Base-by-base conservation (phyloP, 305 asterid genomes). In the Caryopteris hybrid region DNA sequence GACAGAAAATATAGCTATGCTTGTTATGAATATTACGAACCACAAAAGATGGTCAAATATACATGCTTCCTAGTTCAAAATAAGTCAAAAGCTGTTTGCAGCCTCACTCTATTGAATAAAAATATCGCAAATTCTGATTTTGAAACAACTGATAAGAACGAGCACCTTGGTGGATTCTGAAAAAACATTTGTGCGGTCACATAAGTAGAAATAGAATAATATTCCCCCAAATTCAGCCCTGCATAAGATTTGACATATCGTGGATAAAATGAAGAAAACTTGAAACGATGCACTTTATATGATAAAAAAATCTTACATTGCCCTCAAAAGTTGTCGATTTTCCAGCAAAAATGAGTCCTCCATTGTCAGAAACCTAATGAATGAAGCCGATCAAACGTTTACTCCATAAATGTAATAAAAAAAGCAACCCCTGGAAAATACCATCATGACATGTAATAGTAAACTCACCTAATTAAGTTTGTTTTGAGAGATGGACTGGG, bases 261-360 rank as follows among this genome's bases (percentile, higher is more conserved):
- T 75, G 21, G 27, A 61, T 71, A 47, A 76, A 63, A 46, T 57
- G 66, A 66, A 71, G 39, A 72, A 20, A 73, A 62, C 53, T 27
- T 21, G 62, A 71, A 43, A 33, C 21, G 41, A 55, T 39, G 57
- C 48, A 22, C 70, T 54, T 27, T 61, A 64, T 50, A 58, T 25
- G 51, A 65, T 18, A 62, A 1, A 67, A 36, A 74, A 47, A 68
- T 70, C 88, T 83, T 67, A 92, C 98, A 92, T 84, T 66, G 96
- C 87, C 86, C 95, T 88, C 63, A 92, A 58, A 68, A 86, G 73
- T 74, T 73, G 86, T 67, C 96, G 89, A 72, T 88, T 89, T 74
- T 92, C 96, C 56, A 89, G 89, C 86, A 92, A 83, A 84, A 87
- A 92, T 13, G 96, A 83, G 63, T 89, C 96, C 60, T 92, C 98